phyloP scores from a whole-genome alignment of 257 asterid genomes.

The Marsdenia floribunda region DNA sequence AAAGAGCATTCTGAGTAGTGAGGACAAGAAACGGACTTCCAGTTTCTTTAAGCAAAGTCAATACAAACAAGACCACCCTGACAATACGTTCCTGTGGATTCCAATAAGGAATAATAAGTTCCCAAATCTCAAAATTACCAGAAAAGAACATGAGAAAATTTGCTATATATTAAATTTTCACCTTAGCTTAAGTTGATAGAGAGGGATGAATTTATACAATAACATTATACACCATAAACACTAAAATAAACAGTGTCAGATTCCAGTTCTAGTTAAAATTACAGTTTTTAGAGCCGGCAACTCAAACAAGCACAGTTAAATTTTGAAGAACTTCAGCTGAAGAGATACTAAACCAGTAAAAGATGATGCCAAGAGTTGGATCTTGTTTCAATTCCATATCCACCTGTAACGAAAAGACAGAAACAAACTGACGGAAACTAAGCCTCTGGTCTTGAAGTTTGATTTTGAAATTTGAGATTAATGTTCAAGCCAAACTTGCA shows the following conservation, averaged over 20 bases:
- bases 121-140: not conserved
- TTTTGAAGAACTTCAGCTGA: not conserved
- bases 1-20: conserved; percentile 20
- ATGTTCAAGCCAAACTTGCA: not conserved
- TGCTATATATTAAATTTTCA: too few species aligned
- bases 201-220: too few species aligned
- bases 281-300: not conserved
- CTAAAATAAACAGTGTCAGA: not conserved
- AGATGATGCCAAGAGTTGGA: not conserved
- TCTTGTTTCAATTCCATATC: not conserved
- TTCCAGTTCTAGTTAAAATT: not conserved
- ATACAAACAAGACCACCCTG: conserved; percentile 21
- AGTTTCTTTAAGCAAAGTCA: conserved; percentile 20
- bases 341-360: not conserved
- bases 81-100: conserved; percentile 26
- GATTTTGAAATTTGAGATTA: not conserved
- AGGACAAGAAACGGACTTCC: conserved; percentile 24
- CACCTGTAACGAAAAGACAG: not conserved
- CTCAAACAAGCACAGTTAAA: too few species aligned
- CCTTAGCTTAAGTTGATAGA: too few species aligned
- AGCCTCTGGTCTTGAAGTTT: not conserved
- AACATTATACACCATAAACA: not conserved
- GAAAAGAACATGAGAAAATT: not conserved
- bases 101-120: not conserved
- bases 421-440: too few species aligned